Evolutionary conservation across 768 basidiomycete genomes (phyloP), one percentile per base, ranked within the genome.

Genomic region (Russula sp.): DNA sequence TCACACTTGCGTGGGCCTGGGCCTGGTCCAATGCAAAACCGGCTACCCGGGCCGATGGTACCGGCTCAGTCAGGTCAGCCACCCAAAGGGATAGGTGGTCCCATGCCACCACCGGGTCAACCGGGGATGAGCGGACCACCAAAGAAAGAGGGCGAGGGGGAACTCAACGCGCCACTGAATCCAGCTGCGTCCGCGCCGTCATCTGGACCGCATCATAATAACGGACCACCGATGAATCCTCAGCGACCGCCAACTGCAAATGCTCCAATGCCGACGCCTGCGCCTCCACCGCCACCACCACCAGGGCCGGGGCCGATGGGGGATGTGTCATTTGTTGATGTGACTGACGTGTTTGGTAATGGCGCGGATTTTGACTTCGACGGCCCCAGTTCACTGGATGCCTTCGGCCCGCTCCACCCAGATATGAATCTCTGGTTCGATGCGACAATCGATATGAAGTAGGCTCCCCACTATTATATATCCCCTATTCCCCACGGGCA

Each of bases 91-190:
- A 67, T 61, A 48, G 64, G 59, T 13, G 63, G 67, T 7, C 54
- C 67, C 8, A 72, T 72, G 71, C 55, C 64, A 1, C 71, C 71
- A 24, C 71, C 71, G 42, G 67, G 67, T 10, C 71, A 70, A 26
- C 57, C 64, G 34, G 57, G 59, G 7, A 70, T 67, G 63, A 51
- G 40, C 44, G 67, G 66, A 18, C 66, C 63, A 36, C 57, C 26
- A 22, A 69, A 70, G 57, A 66, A 69, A 48, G 56, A 63, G 22
- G 62, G 58, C 13, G 60, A 61, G n/a, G 60, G 59, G 11, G 69
- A 69, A 13, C 57, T 57, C 14, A 62, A 52, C 26, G 20, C 49
- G 24, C 30, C 62, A 22, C 4, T 48, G 22, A 61, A 68, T 52
- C 57, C 64, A 49, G 32, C 63, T 1, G 42, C 38, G 22, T 38